phyloP scores from a whole-genome alignment of 1,284 basidiomycete genomes.

The Hymenochaete sp. region DNA sequence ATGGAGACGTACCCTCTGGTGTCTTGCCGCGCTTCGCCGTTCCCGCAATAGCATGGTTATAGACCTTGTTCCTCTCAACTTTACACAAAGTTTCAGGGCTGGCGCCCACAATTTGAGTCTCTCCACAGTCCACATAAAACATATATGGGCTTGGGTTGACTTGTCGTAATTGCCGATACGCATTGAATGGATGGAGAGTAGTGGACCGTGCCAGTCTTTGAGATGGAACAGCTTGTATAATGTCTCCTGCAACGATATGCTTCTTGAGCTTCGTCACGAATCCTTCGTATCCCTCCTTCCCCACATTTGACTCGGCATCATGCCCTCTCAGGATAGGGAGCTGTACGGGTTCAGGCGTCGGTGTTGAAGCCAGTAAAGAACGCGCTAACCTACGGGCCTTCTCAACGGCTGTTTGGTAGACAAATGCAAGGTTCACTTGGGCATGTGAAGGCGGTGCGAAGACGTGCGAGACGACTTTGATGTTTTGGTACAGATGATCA shows the following conservation, averaged over 20 bases:
- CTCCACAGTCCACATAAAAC: slow-evolving; percentile 96
- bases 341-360: slow-evolving; percentile 50
- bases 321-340: slow-evolving; percentile 62
- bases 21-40: slow-evolving; percentile 87
- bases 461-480: slow-evolving; percentile 95
- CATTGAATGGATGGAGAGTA: slow-evolving; percentile 92
- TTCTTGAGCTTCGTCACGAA: slow-evolving; percentile 92
- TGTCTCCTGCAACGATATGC: slow-evolving; percentile 93
- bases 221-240: slow-evolving; percentile 97
- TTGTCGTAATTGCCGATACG: slow-evolving; percentile 85
- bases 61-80: slow-evolving; percentile 87
- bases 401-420: slow-evolving; percentile 74
- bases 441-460: slow-evolving; percentile 68
- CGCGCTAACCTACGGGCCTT: slow-evolving; percentile 74
- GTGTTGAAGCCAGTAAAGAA: slow-evolving; percentile 50
- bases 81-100: slow-evolving; percentile 98
- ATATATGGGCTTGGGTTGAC: slow-evolving; percentile 98
- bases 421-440: slow-evolving; percentile 58
- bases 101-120: slow-evolving; percentile 90
- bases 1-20: slow-evolving; percentile 53
- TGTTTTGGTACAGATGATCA: slow-evolving; percentile 92
- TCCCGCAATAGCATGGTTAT: slow-evolving; percentile 97
- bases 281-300: slow-evolving; percentile 84
- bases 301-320: slow-evolving; percentile 82
- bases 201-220: slow-evolving; percentile 86